These are phyloP conservation scores for Russula brevipes DNA, from an alignment of 768 basidiomycete genomes.

Conservation along the genomic window DNA sequence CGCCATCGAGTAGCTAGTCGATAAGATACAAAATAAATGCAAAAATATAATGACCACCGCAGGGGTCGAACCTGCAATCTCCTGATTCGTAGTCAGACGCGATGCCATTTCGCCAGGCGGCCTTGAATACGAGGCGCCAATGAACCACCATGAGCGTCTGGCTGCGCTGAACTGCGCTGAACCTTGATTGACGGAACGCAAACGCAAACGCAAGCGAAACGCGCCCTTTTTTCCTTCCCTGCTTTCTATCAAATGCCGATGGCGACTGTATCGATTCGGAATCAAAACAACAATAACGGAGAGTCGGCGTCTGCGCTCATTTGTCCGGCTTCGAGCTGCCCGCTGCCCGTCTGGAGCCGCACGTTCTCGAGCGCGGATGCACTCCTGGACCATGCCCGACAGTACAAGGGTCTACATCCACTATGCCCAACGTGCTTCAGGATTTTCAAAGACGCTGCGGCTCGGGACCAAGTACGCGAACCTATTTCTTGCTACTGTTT, in stretches of 20 bases:
- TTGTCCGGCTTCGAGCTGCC: conserved; percentile 17
- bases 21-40: not conserved
- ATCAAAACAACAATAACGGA: not conserved
- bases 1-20: not conserved
- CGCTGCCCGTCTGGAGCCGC: conserved; percentile 9
- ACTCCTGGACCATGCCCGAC: conserved; percentile 19
- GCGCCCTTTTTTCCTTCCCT: too few relatives aligned
- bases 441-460: conserved; percentile 18
- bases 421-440: conserved; percentile 13
- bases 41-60: conserved; percentile 60
- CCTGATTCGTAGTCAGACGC: conserved; percentile 95
- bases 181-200: too few relatives aligned
- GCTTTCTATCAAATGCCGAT: not conserved
- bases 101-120: conserved; percentile 94
- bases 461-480: conserved; percentile 17
- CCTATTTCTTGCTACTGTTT: not conserved
- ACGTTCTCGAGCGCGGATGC: conserved; percentile 15
- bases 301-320: not conserved
- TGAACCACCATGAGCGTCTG: not conserved
- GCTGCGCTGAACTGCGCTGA: too few relatives aligned
- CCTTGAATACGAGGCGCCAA: conserved; percentile 30
- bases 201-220: too few relatives aligned
- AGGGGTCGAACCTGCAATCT: conserved; percentile 95
- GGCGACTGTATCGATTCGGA: not conserved
- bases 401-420: conserved; percentile 6